Conservation (phyloP, 768 basidiomycete species). For the Cystoderma amianthinum region DNA sequence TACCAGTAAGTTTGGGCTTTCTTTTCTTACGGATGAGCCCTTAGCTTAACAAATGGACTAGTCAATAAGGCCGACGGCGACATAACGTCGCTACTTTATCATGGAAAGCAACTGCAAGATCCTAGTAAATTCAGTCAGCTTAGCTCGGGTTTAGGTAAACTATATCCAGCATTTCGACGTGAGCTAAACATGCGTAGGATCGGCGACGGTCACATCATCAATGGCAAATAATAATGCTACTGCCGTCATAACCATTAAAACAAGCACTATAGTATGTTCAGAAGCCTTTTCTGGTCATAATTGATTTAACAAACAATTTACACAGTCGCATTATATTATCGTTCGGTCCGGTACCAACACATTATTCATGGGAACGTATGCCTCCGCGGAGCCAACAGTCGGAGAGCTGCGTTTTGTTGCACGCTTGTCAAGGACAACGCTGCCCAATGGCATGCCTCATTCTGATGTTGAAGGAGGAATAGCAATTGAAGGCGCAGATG, state of each 20-base stretch:
- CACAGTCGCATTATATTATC: slow-evolving; percentile 39
- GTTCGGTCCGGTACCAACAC: slow-evolving; percentile 35
- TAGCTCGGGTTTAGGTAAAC: slow-evolving; percentile 35
- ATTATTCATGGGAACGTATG: slow-evolving; percentile 38
- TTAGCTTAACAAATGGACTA: slow-evolving; percentile 6
- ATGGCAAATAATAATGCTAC: slow-evolving; percentile 33
- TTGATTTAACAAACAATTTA: not conserved
- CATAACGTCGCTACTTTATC: slow-evolving; percentile 36
- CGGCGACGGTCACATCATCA: slow-evolving; percentile 31
- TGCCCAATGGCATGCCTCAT: slow-evolving; percentile 29
- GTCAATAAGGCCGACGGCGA: slow-evolving; percentile 37
- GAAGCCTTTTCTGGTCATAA: no score
- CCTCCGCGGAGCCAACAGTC: slow-evolving; percentile 36
- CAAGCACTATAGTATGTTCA: slow-evolving; percentile 34
- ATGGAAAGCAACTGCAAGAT: slow-evolving; percentile 40
- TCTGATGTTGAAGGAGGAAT: slow-evolving; percentile 34
- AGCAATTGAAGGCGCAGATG: slow-evolving; percentile 41
- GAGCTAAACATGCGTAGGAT: slow-evolving; percentile 19
- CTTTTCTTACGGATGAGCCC: not conserved
- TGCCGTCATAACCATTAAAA: slow-evolving; percentile 32
- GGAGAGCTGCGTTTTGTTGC: slow-evolving; percentile 44
- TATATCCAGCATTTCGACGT: not conserved
- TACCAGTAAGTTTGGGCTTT: slow-evolving; percentile 22
- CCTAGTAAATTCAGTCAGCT: slow-evolving; percentile 36
- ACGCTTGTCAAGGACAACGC: slow-evolving; percentile 30